Evolutionary conservation across 768 basidiomycete genomes (phyloP).

Genomic region (Psilocybe sp.): DNA sequence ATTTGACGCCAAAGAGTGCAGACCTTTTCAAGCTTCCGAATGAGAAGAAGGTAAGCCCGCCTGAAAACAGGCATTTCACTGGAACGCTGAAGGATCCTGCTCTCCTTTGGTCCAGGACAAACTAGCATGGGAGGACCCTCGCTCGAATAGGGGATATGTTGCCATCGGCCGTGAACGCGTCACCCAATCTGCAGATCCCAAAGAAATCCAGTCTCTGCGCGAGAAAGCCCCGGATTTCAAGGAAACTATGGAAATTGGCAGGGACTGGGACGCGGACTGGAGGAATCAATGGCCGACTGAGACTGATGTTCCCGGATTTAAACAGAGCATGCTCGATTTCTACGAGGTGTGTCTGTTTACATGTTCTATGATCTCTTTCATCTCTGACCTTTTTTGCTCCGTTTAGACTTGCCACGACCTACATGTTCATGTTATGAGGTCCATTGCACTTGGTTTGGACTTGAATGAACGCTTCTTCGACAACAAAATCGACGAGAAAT

Average conservation of each 20-base stretch:
- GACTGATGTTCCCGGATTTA: conserved; percentile 61
- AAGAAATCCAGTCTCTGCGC: conserved; percentile 74
- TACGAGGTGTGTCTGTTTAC: conserved; percentile 47
- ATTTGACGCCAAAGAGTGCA: conserved; percentile 53
- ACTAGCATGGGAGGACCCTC: conserved; percentile 82
- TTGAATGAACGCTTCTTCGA: conserved; percentile 78
- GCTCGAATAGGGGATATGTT: conserved; percentile 85
- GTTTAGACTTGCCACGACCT: conserved; percentile 69
- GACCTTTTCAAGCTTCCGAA: conserved; percentile 69
- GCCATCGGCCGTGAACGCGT: conserved; percentile 79
- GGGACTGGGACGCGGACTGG: conserved; percentile 77
- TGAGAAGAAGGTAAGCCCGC: conserved; percentile 51
- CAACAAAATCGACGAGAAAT: conserved; percentile 68
- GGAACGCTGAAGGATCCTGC: neutral
- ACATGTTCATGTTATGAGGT: conserved; percentile 77
- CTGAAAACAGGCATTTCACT: conserved; percentile 1
- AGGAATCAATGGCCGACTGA: conserved; percentile 81
- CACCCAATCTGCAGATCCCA: conserved; percentile 65
- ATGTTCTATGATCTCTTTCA: neutral
- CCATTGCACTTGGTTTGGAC: conserved; percentile 77
- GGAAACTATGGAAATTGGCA: conserved; percentile 87
- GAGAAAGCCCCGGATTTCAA: conserved; percentile 76
- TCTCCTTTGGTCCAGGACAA: conserved; percentile 36
- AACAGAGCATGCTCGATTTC: conserved; percentile 71
- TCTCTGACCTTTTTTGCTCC: conserved; percentile 10